Conservation (phyloP, 306 rosid genomes). For the Prunus mume region DNA sequence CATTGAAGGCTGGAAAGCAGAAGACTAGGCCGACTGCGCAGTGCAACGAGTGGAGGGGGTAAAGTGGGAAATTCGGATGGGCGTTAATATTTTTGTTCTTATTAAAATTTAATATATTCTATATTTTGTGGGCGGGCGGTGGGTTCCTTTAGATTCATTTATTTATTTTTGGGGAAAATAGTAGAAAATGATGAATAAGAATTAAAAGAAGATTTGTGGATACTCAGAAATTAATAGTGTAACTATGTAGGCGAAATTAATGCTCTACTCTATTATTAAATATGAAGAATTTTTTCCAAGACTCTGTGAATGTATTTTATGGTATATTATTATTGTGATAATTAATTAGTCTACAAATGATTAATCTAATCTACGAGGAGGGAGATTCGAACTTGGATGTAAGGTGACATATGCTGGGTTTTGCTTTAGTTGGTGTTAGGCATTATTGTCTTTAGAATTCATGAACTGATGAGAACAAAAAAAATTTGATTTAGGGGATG, state of each 20-base stretch:
- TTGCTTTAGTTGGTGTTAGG: too few relatives aligned
- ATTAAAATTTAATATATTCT: not conserved
- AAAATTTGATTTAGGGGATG: too few relatives aligned
- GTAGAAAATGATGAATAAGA: constrained; percentile 29
- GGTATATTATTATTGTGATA: too few relatives aligned
- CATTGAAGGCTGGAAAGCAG: constrained; percentile 70
- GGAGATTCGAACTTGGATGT: too few relatives aligned
- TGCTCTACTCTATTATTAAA: not conserved
- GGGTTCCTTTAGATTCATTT: constrained; percentile 28
- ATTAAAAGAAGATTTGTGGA: constrained; percentile 44
- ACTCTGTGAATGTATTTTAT: too few relatives aligned
- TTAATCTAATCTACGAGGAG: too few relatives aligned
- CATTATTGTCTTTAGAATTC: too few relatives aligned
- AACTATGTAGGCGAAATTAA: not conserved
- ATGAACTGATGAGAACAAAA: too few relatives aligned
- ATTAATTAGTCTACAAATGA: too few relatives aligned
- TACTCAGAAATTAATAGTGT: constrained; percentile 24
- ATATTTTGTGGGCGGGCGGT: not conserved
- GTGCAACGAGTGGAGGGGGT: constrained; percentile 70
- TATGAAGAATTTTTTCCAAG: constrained; percentile 2
- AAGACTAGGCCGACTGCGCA: constrained; percentile 72
- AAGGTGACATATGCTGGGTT: too few relatives aligned
- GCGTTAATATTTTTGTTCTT: constrained; percentile 6
- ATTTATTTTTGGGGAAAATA: constrained; percentile 32
- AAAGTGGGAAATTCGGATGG: constrained; percentile 13